Base-by-base conservation (phyloP, 176 grass and related monocot species). In the Cenchrus purpureus region DNA sequence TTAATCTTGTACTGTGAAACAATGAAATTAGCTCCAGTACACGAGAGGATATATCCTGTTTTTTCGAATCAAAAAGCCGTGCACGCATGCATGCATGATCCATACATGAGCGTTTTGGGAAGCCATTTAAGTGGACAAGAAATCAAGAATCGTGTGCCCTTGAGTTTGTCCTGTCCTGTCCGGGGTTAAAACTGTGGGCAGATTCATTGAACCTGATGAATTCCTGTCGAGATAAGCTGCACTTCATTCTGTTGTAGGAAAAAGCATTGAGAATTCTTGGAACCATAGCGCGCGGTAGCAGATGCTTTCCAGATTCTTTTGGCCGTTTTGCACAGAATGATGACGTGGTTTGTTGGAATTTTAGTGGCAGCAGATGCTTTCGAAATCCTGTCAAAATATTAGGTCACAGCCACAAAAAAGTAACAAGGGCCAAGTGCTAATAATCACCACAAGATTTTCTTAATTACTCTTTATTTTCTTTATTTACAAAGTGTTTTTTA, bases 181-280 rank as follows among this genome's bases (percentile, higher is more conserved):
- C 61, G 68, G 22, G 15, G 16, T 28, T 46, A 80, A 85, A 51
- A 43, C 14, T 9, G 25, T 5, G 82, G 77, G 53, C 69, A 85
- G 82, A 53, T 89, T 85, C 87, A 85, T 8, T 85, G 87, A 85
- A 89, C 61, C 61, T 85, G 82, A 7, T 3, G 57, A 74, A 44
- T 34, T 63, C 43, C 69, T 16, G 37, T 53, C 72, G 3, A 40
- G 53, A 71, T 71, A 8, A n/a, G 29, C 54, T 51, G 52, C 37
- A 34, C 6, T 43, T 16, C 37, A 40, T 40, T 40, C 37, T 48
- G 10, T 2, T 31, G 14, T 10, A 15, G 6, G 28, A 37, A 53
- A 44, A 16, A 12, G 43, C 72, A 76, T 15, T 43, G 13, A 77
- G 13, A 77, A n/a, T 68, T 57, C 19, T 19, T 62, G 29, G 59